Conservation (phyloP, 2,329 filamentous ascomycete genomes). For the Calonectria naviculata region DNA sequence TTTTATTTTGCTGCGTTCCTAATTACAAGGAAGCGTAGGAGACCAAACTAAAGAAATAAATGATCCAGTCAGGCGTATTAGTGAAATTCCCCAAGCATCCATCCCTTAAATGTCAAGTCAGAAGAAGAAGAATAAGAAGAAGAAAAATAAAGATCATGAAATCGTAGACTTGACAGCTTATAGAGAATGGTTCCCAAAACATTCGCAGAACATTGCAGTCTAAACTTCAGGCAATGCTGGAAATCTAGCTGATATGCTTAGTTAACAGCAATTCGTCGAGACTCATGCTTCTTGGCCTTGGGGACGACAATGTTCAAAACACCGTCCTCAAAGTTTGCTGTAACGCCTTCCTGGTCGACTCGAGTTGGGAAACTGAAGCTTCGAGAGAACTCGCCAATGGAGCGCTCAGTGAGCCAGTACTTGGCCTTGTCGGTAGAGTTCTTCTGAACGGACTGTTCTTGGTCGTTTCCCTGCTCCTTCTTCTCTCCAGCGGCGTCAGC, state of each 20-base stretch:
- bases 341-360: slow-evolving; percentile 71
- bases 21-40: slow-evolving; percentile 34
- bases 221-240: background rate
- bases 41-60: slow-evolving; percentile 13
- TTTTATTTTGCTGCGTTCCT: slow-evolving; percentile 27
- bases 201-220: background rate
- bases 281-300: slow-evolving; percentile 71
- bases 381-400: slow-evolving; percentile 74
- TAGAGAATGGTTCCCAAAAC: background rate
- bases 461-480: slow-evolving; percentile 32
- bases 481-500: slow-evolving; percentile 20
- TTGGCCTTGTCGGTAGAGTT: slow-evolving; percentile 58
- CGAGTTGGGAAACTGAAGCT: slow-evolving; percentile 75
- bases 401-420: slow-evolving; percentile 79
- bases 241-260: slow-evolving; percentile 49
- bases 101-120: slow-evolving; percentile 27
- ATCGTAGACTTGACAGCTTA: background rate
- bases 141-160: slow-evolving; percentile 2
- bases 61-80: slow-evolving; percentile 15
- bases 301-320: slow-evolving; percentile 73
- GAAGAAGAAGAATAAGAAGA: slow-evolving; percentile 12
- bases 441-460: slow-evolving; percentile 40
- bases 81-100: slow-evolving; percentile 29
- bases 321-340: slow-evolving; percentile 72
- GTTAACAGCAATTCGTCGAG: slow-evolving; percentile 65